A percentile compares a stretch with the other conserved stretches of the same genome.
phyloP scores from a whole-genome alignment of 2,329 filamentous ascomycete species.

The Colletotrichum viniferum region DNA sequence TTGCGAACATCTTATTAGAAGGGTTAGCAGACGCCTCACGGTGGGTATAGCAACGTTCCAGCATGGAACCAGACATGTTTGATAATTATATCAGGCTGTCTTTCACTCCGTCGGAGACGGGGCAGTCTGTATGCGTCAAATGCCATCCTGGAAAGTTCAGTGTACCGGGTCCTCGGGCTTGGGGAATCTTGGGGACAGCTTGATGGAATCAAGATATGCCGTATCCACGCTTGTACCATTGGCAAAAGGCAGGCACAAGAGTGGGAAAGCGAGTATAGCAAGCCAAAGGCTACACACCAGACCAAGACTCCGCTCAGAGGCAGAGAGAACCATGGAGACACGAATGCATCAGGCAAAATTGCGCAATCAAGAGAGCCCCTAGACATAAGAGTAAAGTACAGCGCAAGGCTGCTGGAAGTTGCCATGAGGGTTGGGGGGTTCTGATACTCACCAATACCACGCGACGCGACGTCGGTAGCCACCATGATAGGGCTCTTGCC shows the following conservation, averaged over 20 bases:
- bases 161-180: constrained; percentile 61
- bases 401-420: constrained; percentile 65
- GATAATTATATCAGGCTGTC: constrained; percentile 57
- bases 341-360: constrained; percentile 88
- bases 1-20: constrained; percentile 93
- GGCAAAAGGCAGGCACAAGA: constrained; percentile 66
- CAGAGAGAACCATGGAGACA: constrained; percentile 78
- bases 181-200: constrained; percentile 68
- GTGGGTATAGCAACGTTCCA: constrained; percentile 66
- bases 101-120: constrained; percentile 61
- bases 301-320: constrained; percentile 84
- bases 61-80: constrained; percentile 51
- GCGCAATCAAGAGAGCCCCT: constrained; percentile 87
- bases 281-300: constrained; percentile 67
- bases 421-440: constrained; percentile 46
- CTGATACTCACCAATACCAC: constrained; percentile 99
- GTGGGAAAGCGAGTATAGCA: constrained; percentile 79
- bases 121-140: constrained; percentile 66
- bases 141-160: constrained; percentile 58
- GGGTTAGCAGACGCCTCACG: constrained; percentile 76
- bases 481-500: constrained; percentile 99
- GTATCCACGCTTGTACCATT: constrained; percentile 78
- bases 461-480: constrained; percentile 98
- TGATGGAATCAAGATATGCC: constrained; percentile 80
- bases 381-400: constrained; percentile 93